Evolutionary conservation across 495 filamentous ascomycete species (phyloP).

Genomic region (Xylaria flabelliformis): DNA sequence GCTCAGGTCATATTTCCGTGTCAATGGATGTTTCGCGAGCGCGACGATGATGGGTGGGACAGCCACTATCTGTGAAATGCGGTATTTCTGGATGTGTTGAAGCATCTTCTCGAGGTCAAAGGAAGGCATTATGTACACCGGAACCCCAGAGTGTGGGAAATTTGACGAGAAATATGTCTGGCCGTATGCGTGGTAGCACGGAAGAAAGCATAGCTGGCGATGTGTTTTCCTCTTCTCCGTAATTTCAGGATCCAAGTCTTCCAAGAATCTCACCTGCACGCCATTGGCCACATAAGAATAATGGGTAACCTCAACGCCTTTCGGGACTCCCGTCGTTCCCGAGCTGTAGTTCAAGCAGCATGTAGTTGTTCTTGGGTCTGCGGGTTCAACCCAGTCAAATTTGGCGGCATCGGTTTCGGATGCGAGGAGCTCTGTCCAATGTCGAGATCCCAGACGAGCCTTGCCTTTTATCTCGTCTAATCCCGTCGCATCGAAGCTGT

Average conservation of each 20-base stretch:
- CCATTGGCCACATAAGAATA: constrained; percentile 74
- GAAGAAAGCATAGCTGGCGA: constrained; percentile 62
- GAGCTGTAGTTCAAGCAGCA: constrained; percentile 72
- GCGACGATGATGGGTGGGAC: constrained; percentile 73
- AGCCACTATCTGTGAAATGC: constrained; percentile 67
- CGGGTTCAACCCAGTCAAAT: constrained; percentile 52
- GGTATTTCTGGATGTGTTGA: constrained; percentile 67
- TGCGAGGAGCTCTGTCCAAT: constrained; percentile 53
- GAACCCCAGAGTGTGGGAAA: constrained; percentile 43
- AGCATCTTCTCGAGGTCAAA: constrained; percentile 79
- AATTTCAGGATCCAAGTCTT: constrained; percentile 52
- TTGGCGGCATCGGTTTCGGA: constrained; percentile 49
- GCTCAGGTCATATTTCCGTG: constrained; percentile 71
- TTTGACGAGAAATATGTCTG: constrained; percentile 55
- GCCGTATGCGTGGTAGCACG: constrained; percentile 75
- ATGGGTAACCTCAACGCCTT: constrained; percentile 83
- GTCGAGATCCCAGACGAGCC: constrained; percentile 43
- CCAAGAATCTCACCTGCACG: constrained; percentile 57
- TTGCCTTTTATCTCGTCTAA: constrained; percentile 48
- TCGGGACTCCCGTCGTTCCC: constrained; percentile 84
- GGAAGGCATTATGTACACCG: constrained; percentile 73
- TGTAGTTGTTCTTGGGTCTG: constrained; percentile 41
- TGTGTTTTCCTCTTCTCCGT: constrained; percentile 39
- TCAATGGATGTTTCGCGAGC: constrained; percentile 73
- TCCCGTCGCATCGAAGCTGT: constrained; percentile 55